These are phyloP conservation scores for Hydnum rufescens DNA, from an alignment of 768 basidiomycete genomes.

Conservation along the genomic window DNA sequence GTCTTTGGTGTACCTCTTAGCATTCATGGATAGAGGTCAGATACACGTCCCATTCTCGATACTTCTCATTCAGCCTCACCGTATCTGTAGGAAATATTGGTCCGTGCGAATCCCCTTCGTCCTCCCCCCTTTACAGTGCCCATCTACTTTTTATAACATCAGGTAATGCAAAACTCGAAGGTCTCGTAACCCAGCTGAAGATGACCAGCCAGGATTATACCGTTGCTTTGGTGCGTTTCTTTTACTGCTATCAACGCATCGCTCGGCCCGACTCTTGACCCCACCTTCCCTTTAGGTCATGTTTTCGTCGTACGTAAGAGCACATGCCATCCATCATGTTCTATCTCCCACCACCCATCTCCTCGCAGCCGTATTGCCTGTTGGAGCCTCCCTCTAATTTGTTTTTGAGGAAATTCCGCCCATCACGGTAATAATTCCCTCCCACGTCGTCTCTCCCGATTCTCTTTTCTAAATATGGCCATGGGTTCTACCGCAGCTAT, in stretches of 20 bases:
- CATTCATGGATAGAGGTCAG: constrained; percentile 43
- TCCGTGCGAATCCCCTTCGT: constrained; percentile 12
- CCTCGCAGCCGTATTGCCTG: constrained; percentile 32
- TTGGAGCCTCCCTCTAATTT: constrained; percentile 54
- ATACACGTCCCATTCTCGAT: not conserved
- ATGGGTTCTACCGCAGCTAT: not conserved
- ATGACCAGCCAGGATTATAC: constrained; percentile 43
- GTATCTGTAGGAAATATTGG: constrained; percentile 38
- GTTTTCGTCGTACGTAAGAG: not conserved
- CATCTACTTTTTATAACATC: not conserved
- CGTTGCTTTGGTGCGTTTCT: constrained; percentile 33
- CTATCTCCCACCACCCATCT: no score
- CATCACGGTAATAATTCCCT: not conserved
- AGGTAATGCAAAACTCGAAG: constrained; percentile 51
- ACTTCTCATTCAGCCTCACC: not conserved
- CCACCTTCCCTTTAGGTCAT: not conserved
- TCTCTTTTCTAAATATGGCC: no score
- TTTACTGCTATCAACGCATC: not conserved
- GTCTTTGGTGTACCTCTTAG: constrained; percentile 37
- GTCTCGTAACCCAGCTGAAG: constrained; percentile 33
- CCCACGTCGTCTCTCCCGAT: constrained; percentile 17
- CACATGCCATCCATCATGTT: constrained; percentile 3
- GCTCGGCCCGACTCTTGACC: no score
- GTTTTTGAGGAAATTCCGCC: constrained; percentile 20
- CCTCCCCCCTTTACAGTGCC: not conserved